phyloP scores from a whole-genome alignment of 441 rosid genomes.

The Croton laevigatus region DNA sequence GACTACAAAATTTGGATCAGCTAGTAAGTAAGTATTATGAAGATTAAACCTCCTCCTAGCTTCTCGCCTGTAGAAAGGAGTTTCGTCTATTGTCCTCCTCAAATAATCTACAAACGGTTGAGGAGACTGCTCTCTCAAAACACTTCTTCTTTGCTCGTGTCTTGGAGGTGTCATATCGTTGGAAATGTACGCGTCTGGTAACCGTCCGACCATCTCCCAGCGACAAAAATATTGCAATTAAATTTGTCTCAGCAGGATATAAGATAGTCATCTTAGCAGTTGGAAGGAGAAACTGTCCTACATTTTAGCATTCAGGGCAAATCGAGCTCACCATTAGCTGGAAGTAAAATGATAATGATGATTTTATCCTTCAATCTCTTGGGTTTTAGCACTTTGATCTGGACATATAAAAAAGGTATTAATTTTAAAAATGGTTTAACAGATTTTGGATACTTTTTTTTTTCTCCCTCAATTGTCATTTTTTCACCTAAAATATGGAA shows the following conservation, averaged over 20 bases:
- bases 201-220: constrained; percentile 21
- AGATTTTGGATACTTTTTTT: neutral
- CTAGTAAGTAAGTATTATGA: constrained; percentile 68
- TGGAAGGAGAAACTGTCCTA: neutral
- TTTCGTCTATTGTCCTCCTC: constrained; percentile 82
- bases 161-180: constrained; percentile 40
- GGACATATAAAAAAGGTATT: constrained; percentile 20
- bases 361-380: constrained; percentile 59
- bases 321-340: constrained; percentile 62
- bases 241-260: constrained; percentile 16
- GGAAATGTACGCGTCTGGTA: constrained; percentile 23
- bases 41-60: constrained; percentile 75
- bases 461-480: neutral
- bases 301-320: constrained; percentile 6
- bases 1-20: neutral
- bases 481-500: neutral
- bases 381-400: constrained; percentile 50
- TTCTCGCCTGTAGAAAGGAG: constrained; percentile 74
- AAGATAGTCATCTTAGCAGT: too few species aligned
- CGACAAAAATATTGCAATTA: constrained; percentile 15
- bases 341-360: constrained; percentile 48
- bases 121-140: constrained; percentile 58
- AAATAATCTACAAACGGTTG: constrained; percentile 81
- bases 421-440: too few species aligned
- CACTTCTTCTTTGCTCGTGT: constrained; percentile 49